phyloP scores from a whole-genome alignment of 331 rosid genomes.

The Stylosanthes scabra region DNA sequence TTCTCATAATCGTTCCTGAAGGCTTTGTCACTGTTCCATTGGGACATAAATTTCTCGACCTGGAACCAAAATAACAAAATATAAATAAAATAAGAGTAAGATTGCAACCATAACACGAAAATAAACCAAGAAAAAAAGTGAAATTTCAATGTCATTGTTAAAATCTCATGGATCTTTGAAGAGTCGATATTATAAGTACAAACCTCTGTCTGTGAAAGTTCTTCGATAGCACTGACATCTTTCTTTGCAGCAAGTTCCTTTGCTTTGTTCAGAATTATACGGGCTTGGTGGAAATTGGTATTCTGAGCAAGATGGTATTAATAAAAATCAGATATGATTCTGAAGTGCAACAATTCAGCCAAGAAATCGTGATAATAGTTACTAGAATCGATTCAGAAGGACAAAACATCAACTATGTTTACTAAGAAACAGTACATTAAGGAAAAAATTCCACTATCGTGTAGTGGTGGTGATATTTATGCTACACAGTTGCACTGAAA shows the following conservation, averaged over 20 bases:
- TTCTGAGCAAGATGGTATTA: conserved; percentile 56
- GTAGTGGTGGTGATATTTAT: not conserved
- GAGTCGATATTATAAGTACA: conserved; percentile 27
- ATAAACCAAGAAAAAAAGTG: not conserved
- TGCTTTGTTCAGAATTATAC: conserved; percentile 61
- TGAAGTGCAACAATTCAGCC: not conserved
- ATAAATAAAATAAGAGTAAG: not conserved
- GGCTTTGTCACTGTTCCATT: conserved; percentile 77
- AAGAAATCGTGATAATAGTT: conserved; percentile 4
- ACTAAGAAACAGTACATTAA: not conserved
- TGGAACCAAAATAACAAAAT: conserved; percentile 27
- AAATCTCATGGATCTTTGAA: conserved; percentile 19
- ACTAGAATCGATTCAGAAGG: conserved; percentile 2
- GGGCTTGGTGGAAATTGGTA: conserved; percentile 69
- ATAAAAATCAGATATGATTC: conserved; percentile 23
- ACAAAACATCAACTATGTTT: conserved; percentile 21
- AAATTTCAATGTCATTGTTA: conserved; percentile 8
- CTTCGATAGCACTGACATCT: conserved; percentile 69
- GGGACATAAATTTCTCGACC: conserved; percentile 81
- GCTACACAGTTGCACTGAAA: not conserved
- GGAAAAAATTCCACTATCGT: conserved; percentile 7
- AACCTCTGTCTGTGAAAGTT: conserved; percentile 73
- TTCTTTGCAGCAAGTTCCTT: conserved; percentile 79
- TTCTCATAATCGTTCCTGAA: conserved; percentile 86
- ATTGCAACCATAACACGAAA: conserved; percentile 14